Conservation (phyloP, 2,329 filamentous ascomycete species). For the Penicillium sp. region DNA sequence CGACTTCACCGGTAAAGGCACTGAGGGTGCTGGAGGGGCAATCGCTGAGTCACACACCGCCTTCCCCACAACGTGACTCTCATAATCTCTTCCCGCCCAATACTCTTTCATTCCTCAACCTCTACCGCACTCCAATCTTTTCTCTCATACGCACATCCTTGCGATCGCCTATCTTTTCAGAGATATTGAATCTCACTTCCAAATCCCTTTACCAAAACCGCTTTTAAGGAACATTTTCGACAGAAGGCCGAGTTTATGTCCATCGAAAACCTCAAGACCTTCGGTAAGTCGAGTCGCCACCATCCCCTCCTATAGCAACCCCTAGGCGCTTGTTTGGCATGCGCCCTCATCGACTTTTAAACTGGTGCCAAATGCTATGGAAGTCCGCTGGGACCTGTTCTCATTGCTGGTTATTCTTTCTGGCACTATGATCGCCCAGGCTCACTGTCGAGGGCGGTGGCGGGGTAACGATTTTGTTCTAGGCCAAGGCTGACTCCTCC, state of each 20-base stretch:
- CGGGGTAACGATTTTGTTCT: constrained; percentile 39
- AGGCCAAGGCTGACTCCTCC: constrained; percentile 37
- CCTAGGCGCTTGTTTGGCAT: background rate
- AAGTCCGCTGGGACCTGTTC: too few relatives aligned
- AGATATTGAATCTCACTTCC: constrained; percentile 36
- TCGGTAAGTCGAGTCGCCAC: constrained; percentile 64
- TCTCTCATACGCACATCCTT: constrained; percentile 16
- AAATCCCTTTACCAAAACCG: constrained; percentile 32
- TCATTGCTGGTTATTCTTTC: background rate
- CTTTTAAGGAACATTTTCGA: constrained; percentile 50
- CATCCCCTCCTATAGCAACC: constrained; percentile 21
- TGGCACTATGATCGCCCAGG: background rate
- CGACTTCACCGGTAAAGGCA: background rate
- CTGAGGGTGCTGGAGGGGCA: background rate
- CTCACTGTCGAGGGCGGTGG: constrained; percentile 15
- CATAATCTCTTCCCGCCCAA: constrained; percentile 37
- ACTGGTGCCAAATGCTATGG: too few relatives aligned
- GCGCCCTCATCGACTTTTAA: background rate
- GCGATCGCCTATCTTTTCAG: constrained; percentile 27
- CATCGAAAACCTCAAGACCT: constrained; percentile 98
- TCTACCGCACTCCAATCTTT: constrained; percentile 21
- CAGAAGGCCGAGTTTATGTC: constrained; percentile 89
- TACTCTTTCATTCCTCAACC: constrained; percentile 30
- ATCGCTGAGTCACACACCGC: constrained; percentile 36
- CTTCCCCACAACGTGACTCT: constrained; percentile 34